These are phyloP conservation scores for Pichia thaimueangensis DNA, from an alignment of 805 yeast species.

Conservation along the genomic window DNA sequence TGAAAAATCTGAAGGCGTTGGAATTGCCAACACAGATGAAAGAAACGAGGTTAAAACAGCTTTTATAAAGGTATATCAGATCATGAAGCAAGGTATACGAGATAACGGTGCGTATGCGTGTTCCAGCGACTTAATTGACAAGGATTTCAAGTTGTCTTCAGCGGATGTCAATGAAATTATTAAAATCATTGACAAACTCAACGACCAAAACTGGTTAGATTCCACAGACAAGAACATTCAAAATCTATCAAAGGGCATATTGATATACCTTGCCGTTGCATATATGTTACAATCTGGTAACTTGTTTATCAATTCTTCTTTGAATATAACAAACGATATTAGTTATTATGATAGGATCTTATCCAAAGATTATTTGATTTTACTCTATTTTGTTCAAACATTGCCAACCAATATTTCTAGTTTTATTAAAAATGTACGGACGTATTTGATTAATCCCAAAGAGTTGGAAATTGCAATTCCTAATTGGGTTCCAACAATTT, in stretches of 20 bases:
- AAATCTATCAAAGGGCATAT: slow-evolving; percentile 20
- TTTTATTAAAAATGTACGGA: slow-evolving; percentile 4
- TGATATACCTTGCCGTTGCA: slow-evolving; percentile 19
- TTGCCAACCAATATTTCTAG: slow-evolving; percentile 25
- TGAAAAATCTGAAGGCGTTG: neutral
- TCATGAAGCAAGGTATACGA: slow-evolving; percentile 2
- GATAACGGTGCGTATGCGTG: no score
- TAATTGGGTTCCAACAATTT: slow-evolving; percentile 20
- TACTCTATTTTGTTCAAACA: slow-evolving; percentile 36
- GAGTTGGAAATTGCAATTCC: neutral
- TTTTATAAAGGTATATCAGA: slow-evolving; percentile 4
- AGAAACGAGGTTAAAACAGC: neutral
- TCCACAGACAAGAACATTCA: slow-evolving; percentile 7
- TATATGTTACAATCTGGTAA: slow-evolving; percentile 18
- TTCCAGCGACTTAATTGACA: neutral
- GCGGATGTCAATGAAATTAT: neutral
- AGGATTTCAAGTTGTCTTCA: neutral
- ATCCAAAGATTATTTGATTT: slow-evolving; percentile 26
- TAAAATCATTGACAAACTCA: neutral
- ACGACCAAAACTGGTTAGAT: slow-evolving; percentile 1
- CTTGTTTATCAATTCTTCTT: slow-evolving; percentile 33
- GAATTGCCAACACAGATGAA: neutral
- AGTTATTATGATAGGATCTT: slow-evolving; percentile 39
- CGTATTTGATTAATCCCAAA: neutral
- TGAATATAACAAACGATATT: slow-evolving; percentile 39